These are phyloP conservation scores for Monilinia polystroma DNA, from an alignment of 2,329 filamentous ascomycete species.

Conservation along the genomic window DNA sequence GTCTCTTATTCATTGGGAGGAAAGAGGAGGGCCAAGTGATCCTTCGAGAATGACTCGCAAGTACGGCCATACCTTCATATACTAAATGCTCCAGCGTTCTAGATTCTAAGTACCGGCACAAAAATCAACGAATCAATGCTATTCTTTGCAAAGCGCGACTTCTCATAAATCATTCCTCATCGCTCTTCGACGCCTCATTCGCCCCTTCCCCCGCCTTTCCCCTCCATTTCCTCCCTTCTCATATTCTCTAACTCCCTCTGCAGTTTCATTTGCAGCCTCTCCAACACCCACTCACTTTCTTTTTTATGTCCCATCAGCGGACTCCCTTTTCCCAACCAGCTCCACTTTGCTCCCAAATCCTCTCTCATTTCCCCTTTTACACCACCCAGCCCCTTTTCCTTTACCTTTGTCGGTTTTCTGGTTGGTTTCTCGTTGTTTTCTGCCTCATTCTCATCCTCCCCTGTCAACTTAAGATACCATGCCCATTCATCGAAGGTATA, in stretches of 20 bases:
- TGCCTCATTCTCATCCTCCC: constrained; percentile 57
- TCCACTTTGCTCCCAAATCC: constrained; percentile 53
- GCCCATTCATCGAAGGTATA: constrained; percentile 87
- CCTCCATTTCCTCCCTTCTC: constrained; percentile 32
- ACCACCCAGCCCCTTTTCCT: constrained; percentile 26
- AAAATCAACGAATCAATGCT: background rate
- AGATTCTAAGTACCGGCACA: background rate
- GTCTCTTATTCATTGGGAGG: too few relatives aligned
- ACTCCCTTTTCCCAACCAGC: constrained; percentile 68
- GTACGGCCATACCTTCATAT: too few relatives aligned
- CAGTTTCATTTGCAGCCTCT: constrained; percentile 59
- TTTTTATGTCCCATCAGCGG: constrained; percentile 67
- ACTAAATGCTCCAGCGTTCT: background rate
- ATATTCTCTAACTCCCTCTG: constrained; percentile 40
- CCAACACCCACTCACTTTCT: constrained; percentile 72
- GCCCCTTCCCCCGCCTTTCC: too few relatives aligned
- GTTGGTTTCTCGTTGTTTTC: constrained; percentile 48
- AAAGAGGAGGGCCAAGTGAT: too few relatives aligned
- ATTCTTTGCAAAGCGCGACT: background rate
- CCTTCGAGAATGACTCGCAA: too few relatives aligned
- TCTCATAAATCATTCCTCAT: background rate
- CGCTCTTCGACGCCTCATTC: background rate
- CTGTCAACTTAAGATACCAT: constrained; percentile 77
- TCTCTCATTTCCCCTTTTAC: constrained; percentile 37
- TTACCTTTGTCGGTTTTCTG: constrained; percentile 24